phyloP scores from a whole-genome alignment of 208 protist genomes.

The Vickermania ingenoplastis region DNA sequence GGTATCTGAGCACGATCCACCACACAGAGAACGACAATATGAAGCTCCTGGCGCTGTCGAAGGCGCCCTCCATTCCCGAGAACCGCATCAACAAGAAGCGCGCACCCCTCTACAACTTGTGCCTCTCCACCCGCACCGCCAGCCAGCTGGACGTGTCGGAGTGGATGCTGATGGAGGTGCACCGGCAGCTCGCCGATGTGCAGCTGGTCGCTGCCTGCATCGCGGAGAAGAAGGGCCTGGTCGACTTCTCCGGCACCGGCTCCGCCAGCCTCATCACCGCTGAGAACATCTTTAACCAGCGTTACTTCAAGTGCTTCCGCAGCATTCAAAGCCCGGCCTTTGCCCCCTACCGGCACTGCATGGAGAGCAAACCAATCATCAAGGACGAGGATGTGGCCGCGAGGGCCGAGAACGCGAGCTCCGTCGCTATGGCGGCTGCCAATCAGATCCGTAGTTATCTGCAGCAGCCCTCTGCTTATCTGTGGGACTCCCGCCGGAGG shows the following conservation, averaged over 20 bases:
- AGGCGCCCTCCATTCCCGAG: slow-evolving; percentile 46
- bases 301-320: slow-evolving; percentile 56
- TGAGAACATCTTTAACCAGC: slow-evolving; percentile 76
- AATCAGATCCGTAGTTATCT: slow-evolving; percentile 28
- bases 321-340: slow-evolving; percentile 60
- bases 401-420: slow-evolving; percentile 44
- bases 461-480: slow-evolving; percentile 17
- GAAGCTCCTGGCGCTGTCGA: slow-evolving; percentile 34
- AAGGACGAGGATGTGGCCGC: slow-evolving; percentile 12
- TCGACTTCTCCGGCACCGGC: slow-evolving; percentile 43
- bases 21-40: slow-evolving; percentile 64
- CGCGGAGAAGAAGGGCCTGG: slow-evolving; percentile 62
- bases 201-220: slow-evolving; percentile 55
- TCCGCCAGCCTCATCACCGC: slow-evolving; percentile 45
- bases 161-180: slow-evolving; percentile 39
- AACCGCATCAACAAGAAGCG: slow-evolving; percentile 69
- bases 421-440: slow-evolving; percentile 37
- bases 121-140: slow-evolving; percentile 47
- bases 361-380: slow-evolving; percentile 38
- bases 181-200: slow-evolving; percentile 53
- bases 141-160: slow-evolving; percentile 27
- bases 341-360: slow-evolving; percentile 56
- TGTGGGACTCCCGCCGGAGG: slow-evolving; percentile 18
- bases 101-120: slow-evolving; percentile 70
- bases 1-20: slow-evolving; percentile 70